Conservation (phyloP, 2,329 filamentous ascomycete species). For the Fusarium sp. region DNA sequence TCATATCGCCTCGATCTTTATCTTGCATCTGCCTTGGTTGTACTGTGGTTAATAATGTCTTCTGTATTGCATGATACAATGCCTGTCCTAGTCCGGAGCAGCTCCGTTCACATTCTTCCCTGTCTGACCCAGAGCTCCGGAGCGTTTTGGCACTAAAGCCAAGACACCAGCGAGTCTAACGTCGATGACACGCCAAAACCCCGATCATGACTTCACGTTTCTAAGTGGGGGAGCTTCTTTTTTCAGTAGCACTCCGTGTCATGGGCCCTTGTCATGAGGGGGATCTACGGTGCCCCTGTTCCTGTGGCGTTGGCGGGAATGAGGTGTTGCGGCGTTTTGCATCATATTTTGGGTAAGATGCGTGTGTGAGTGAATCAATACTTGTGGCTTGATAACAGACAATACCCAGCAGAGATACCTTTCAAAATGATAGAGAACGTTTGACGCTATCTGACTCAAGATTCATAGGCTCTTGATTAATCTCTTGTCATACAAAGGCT, state of each 20-base stretch:
- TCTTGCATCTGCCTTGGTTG: conserved; percentile 8
- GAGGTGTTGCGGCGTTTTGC: conserved; percentile 16
- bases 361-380: conserved; percentile 11
- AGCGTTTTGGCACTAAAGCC: conserved; percentile 2
- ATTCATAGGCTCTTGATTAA: neutral
- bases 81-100: conserved; percentile 17
- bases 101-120: conserved; percentile 18
- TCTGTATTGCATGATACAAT: neutral
- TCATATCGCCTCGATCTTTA: neutral
- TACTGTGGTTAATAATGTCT: neutral
- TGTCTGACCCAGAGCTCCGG: conserved; percentile 15
- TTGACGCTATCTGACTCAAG: conserved; percentile 3
- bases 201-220: conserved; percentile 35
- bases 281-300: conserved; percentile 33
- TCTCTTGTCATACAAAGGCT: conserved; percentile 2
- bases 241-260: conserved; percentile 25
- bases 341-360: conserved; percentile 9
- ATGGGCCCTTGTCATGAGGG: conserved; percentile 43
- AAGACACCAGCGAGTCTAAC: neutral
- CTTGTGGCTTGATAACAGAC: conserved; percentile 24
- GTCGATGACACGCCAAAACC: conserved; percentile 32
- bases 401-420: neutral
- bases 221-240: conserved; percentile 18
- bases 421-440: conserved; percentile 1
- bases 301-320: conserved; percentile 38